Evolutionary conservation across 139 green algal genomes (phyloP).

Genomic region (Limnomonas spitsbergensis): DNA sequence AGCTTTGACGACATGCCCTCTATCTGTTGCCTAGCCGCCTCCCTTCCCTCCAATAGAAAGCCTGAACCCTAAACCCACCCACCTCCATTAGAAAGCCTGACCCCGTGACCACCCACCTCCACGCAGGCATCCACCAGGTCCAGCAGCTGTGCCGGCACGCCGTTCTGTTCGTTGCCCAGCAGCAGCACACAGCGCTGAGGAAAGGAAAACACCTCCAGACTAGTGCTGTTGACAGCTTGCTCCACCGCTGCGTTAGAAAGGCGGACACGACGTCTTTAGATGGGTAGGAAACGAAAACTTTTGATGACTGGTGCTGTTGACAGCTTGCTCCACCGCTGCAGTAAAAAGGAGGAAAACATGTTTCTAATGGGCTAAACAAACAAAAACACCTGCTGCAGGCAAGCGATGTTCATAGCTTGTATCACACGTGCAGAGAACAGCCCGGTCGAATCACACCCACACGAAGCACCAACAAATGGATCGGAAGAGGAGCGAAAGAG

Average conservation of each 20-base stretch:
- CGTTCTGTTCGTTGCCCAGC: slow-evolving; percentile 79
- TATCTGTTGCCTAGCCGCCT: no score
- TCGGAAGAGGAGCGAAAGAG: no score
- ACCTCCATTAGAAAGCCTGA: no score
- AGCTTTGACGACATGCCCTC: no score
- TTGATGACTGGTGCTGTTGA: slow-evolving; percentile 52
- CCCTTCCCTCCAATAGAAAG: no score
- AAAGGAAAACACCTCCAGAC: slow-evolving; percentile 52
- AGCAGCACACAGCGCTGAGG: slow-evolving; percentile 60
- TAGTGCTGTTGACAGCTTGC: slow-evolving; percentile 69
- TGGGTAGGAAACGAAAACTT: slow-evolving; percentile 57
- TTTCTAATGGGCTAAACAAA: no score
- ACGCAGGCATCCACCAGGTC: slow-evolving; percentile 67
- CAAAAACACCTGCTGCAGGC: slow-evolving; percentile 40
- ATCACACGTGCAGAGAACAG: slow-evolving; percentile 55
- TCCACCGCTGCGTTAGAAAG: slow-evolving; percentile 55
- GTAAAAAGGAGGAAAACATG: no score
- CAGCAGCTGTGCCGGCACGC: slow-evolving; percentile 54
- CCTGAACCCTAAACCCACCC: no score
- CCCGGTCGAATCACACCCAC: no score
- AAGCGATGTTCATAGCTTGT: slow-evolving; percentile 69
- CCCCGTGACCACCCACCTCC: slow-evolving; percentile 59
- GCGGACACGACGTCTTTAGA: no score
- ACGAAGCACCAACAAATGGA: no score
- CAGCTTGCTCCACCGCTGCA: slow-evolving; percentile 76